These are phyloP conservation scores for Canariomyces notabilis DNA, from an alignment of 2,329 filamentous ascomycete genomes.

Conservation along the genomic window DNA sequence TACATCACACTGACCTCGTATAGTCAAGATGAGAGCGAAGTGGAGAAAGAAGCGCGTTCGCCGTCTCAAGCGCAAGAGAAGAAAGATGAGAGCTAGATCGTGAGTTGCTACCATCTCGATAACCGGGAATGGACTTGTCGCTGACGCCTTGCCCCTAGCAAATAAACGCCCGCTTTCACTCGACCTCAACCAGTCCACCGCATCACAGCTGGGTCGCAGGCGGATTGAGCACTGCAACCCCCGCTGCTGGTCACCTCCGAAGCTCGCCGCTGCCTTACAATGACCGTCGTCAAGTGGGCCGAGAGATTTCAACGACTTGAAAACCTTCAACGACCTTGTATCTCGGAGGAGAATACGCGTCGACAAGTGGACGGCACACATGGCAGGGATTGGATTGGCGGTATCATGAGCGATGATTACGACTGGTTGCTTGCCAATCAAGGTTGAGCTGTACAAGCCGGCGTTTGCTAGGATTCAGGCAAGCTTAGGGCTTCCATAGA, in stretches of 20 bases:
- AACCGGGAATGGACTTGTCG: slow-evolving; percentile 9
- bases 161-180: slow-evolving; percentile 61
- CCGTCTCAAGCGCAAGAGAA: slow-evolving; percentile 99
- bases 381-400: slow-evolving; percentile 18
- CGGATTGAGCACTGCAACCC: slow-evolving; percentile 25
- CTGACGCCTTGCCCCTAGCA: slow-evolving; percentile 46
- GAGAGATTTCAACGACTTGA: slow-evolving; percentile 13
- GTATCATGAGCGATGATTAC: slow-evolving; percentile 21
- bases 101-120: slow-evolving; percentile 49
- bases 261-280: slow-evolving; percentile 15
- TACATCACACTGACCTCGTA: slow-evolving; percentile 5
- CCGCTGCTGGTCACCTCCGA: slow-evolving; percentile 13
- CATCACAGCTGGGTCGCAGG: slow-evolving; percentile 20
- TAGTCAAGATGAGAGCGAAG: slow-evolving; percentile 80
- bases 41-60: slow-evolving; percentile 99
- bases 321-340: slow-evolving; percentile 15
- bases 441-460: slow-evolving; percentile 21
- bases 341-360: slow-evolving; percentile 4
- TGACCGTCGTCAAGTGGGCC: slow-evolving; percentile 13
- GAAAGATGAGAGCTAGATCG: slow-evolving; percentile 98
- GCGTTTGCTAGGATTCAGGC: slow-evolving; percentile 18
- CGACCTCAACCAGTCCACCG: slow-evolving; percentile 44
- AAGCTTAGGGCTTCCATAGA: slow-evolving; percentile 16
- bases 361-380: slow-evolving; percentile 15
- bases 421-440: slow-evolving; percentile 25